phyloP scores from a whole-genome alignment of 352 stramenopile species.

The Phytopythium chamaehyphon region DNA sequence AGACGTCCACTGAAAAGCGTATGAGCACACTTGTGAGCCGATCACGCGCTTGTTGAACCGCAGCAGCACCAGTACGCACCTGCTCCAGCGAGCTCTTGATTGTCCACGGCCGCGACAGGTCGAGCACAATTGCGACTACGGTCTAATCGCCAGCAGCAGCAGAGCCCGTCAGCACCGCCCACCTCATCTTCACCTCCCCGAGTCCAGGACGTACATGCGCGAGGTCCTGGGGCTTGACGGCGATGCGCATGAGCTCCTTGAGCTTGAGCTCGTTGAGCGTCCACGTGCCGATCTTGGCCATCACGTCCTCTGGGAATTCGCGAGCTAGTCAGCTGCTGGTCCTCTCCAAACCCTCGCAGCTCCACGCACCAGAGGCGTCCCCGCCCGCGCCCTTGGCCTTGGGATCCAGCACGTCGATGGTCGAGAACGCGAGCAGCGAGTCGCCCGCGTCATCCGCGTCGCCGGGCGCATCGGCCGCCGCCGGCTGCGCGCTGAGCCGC shows the following conservation, averaged over 20 bases:
- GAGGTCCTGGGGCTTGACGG: slow-evolving; percentile 52
- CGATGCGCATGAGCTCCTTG: slow-evolving; percentile 64
- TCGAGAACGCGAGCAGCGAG: slow-evolving; percentile 56
- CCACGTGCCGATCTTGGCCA: slow-evolving; percentile 76
- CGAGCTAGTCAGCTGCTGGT: background rate
- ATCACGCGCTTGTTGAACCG: too few species aligned
- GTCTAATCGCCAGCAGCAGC: slow-evolving; percentile 27
- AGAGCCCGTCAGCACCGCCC: background rate
- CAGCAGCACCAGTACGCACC: slow-evolving; percentile 8
- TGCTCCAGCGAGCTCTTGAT: slow-evolving; percentile 78
- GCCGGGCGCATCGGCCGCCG: slow-evolving; percentile 6
- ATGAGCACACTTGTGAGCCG: too few species aligned
- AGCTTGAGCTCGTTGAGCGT: slow-evolving; percentile 66
- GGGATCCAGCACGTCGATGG: slow-evolving; percentile 62
- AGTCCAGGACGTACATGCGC: slow-evolving; percentile 22
- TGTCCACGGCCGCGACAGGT: slow-evolving; percentile 73
- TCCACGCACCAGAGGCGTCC: slow-evolving; percentile 31
- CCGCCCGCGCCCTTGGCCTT: slow-evolving; percentile 32
- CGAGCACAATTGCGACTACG: slow-evolving; percentile 58
- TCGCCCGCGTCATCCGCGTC: slow-evolving; percentile 27
- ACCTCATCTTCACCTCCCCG: background rate
- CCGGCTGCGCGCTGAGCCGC: slow-evolving; percentile 41
- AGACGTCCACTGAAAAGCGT: slow-evolving; percentile 54
- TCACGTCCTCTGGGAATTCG: slow-evolving; percentile 54
- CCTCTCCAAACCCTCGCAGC: background rate